Conservation (phyloP, 83 land plant genomes). For the Larix sibirica region DNA sequence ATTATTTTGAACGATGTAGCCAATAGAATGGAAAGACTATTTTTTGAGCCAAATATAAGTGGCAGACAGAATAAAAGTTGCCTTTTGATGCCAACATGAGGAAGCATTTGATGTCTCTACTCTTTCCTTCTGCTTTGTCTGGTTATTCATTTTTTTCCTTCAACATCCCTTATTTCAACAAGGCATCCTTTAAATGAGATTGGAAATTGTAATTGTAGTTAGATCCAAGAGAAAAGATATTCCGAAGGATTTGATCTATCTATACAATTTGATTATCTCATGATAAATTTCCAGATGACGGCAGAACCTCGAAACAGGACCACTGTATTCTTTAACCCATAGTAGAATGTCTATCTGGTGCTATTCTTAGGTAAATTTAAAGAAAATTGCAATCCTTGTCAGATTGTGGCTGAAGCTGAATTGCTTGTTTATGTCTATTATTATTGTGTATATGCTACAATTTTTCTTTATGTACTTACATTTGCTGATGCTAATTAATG, state of each 20-base stretch:
- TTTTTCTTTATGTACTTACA: not conserved
- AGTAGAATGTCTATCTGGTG: not conserved
- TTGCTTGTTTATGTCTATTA: too few species aligned
- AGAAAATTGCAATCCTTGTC: not conserved
- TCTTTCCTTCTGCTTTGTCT: not conserved
- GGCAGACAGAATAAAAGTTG: too few species aligned
- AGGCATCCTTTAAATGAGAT: not conserved
- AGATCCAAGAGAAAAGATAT: not conserved
- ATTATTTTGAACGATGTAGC: too few species aligned
- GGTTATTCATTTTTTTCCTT: not conserved
- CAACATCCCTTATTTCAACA: not conserved
- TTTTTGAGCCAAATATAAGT: too few species aligned
- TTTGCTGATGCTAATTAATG: not conserved
- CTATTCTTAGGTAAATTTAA: not conserved
- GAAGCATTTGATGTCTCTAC: not conserved
- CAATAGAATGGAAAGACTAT: too few species aligned
- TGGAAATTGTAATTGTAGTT: not conserved
- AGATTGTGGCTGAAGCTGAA: too few species aligned
- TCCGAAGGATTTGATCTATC: not conserved
- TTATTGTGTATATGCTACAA: too few species aligned
- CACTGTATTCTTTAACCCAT: not conserved
- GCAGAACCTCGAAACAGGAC: not conserved
- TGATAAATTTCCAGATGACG: not conserved
- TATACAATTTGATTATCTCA: too few species aligned
- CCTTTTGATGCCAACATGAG: not conserved